Conservation (phyloP, 352 stramenopile species). For the Phytophthora nicotianae region DNA sequence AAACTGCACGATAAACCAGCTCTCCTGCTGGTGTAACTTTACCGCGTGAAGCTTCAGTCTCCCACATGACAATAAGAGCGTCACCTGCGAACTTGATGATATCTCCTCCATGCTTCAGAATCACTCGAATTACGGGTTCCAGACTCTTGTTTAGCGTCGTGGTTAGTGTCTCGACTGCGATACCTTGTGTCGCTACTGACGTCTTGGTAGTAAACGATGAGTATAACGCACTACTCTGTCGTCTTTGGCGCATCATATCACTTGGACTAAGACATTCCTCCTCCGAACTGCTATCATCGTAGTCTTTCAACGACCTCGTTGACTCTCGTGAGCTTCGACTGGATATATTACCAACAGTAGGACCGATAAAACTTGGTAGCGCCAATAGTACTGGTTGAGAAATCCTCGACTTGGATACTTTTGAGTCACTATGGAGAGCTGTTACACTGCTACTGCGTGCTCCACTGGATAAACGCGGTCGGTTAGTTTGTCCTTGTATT, state of each 20-base stretch:
- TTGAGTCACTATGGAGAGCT: slow-evolving; percentile 9
- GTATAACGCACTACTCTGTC: slow-evolving; percentile 27
- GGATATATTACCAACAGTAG: slow-evolving; percentile 5
- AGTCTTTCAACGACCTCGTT: slow-evolving; percentile 1
- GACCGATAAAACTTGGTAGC: slow-evolving; percentile 7
- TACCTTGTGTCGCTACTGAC: slow-evolving; percentile 51
- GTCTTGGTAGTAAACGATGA: slow-evolving; percentile 40
- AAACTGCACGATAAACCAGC: slow-evolving; percentile 60
- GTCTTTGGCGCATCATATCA: slow-evolving; percentile 48
- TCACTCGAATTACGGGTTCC: slow-evolving; percentile 79
- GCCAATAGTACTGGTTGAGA: slow-evolving; percentile 22
- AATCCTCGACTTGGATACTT: slow-evolving; percentile 17
- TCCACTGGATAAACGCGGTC: slow-evolving; percentile 2
- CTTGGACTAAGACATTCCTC: slow-evolving; percentile 29
- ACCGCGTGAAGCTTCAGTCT: slow-evolving; percentile 58
- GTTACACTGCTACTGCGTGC: slow-evolving; percentile 20
- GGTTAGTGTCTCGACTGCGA: slow-evolving; percentile 73
- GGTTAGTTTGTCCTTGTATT: not conserved
- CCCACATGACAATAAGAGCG: slow-evolving; percentile 83
- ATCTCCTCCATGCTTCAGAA: slow-evolving; percentile 71
- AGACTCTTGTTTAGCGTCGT: slow-evolving; percentile 83
- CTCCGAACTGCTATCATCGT: slow-evolving; percentile 11
- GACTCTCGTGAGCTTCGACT: slow-evolving; percentile 17
- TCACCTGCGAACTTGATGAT: slow-evolving; percentile 89
- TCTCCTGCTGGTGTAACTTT: slow-evolving; percentile 44